Evolutionary conservation across 768 basidiomycete genomes (phyloP).

Genomic region (Sistotremastrum suecicum): DNA sequence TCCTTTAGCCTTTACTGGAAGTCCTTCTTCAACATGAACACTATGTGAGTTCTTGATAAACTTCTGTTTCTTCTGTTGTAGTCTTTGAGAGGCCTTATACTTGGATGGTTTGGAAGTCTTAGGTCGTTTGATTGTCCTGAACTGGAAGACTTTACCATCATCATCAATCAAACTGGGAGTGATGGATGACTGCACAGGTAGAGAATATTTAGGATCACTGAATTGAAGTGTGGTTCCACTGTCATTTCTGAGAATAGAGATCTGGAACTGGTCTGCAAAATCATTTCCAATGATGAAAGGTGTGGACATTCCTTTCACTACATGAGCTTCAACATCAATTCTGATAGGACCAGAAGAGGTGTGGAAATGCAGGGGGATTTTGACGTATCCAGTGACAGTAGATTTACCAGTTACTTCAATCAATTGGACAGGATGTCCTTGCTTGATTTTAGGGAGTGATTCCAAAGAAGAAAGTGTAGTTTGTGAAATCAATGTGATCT

Average conservation of each 20-base stretch:
- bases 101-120: too few relatives aligned
- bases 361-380: constrained; percentile 14
- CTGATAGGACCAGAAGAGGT: constrained; percentile 13
- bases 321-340: constrained; percentile 13
- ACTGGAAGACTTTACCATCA: too few relatives aligned
- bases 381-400: constrained; percentile 15
- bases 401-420: constrained; percentile 20
- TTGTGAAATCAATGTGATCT: constrained; percentile 22
- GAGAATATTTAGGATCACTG: neutral
- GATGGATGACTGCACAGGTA: constrained; percentile 5
- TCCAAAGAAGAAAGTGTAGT: constrained; percentile 1
- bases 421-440: constrained; percentile 17
- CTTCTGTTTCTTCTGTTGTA: too few relatives aligned
- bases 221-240: constrained; percentile 2
- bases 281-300: constrained; percentile 13
- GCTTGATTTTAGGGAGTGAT: constrained; percentile 8
- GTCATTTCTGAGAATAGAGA: constrained; percentile 6
- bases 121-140: too few relatives aligned
- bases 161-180: too few relatives aligned
- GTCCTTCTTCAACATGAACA: too few relatives aligned
- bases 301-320: constrained; percentile 12
- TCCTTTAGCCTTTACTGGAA: too few relatives aligned
- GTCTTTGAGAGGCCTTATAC: too few relatives aligned
- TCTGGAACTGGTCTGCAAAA: constrained; percentile 7
- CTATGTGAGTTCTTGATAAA: too few relatives aligned